phyloP scores from a whole-genome alignment of 768 basidiomycete genomes.

The Amanita brunnescens region DNA sequence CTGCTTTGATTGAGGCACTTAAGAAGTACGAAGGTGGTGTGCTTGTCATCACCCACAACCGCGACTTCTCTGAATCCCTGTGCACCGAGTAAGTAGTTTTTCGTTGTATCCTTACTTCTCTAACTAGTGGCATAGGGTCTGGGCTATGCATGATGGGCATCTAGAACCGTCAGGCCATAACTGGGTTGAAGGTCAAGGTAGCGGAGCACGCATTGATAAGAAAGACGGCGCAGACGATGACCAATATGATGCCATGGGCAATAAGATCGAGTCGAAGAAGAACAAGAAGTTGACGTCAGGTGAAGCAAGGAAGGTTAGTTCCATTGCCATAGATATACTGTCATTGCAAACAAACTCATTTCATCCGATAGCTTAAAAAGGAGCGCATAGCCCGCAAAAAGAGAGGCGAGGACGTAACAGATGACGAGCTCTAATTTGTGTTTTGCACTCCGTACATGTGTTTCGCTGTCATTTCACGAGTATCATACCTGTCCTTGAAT shows the following conservation, averaged over 20 bases:
- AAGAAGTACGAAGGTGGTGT: constrained; percentile 99
- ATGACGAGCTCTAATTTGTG: constrained; percentile 48
- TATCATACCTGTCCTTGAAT: background rate
- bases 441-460: constrained; percentile 3
- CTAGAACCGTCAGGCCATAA: constrained; percentile 97
- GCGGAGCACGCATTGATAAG: constrained; percentile 93
- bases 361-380: constrained; percentile 63
- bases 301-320: constrained; percentile 70
- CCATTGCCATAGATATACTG: background rate
- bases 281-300: constrained; percentile 74
- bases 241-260: constrained; percentile 95
- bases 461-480: constrained; percentile 5
- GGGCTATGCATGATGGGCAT: constrained; percentile 97
- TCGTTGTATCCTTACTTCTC: background rate
- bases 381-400: constrained; percentile 89
- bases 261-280: constrained; percentile 88
- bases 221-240: constrained; percentile 85
- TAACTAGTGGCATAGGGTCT: constrained; percentile 43
- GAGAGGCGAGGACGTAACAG: constrained; percentile 71
- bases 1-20: constrained; percentile 96
- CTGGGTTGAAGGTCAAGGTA: constrained; percentile 99
- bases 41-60: constrained; percentile 95
- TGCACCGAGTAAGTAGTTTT: constrained; percentile 60
- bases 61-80: constrained; percentile 97
- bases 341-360: constrained; percentile 8